Conservation (phyloP, 805 yeast genomes). For the Kregervanrija pseudodelftensis region DNA sequence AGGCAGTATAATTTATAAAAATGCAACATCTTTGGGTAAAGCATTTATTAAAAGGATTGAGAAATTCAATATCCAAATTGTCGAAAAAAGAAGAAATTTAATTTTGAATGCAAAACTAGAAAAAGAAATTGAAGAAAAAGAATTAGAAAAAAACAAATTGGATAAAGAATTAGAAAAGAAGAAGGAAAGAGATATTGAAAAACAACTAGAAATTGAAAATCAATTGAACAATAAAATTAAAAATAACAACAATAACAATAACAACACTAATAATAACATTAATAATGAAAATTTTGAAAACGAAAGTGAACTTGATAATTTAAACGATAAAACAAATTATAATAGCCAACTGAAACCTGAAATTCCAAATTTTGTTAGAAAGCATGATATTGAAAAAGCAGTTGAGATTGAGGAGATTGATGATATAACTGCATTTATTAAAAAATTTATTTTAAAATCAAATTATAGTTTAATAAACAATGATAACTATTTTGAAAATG, state of each 20-base stretch:
- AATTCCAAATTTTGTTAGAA: slow-evolving; percentile 16
- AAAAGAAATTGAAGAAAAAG: slow-evolving; percentile 6
- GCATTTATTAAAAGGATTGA: slow-evolving; percentile 38
- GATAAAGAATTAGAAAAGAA: slow-evolving; percentile 1
- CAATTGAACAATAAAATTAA: not conserved
- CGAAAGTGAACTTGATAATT: no score
- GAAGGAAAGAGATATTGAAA: slow-evolving; percentile 4
- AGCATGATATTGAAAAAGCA: slow-evolving; percentile 16
- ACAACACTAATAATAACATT: not conserved
- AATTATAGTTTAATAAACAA: slow-evolving; percentile 14
- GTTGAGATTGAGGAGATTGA: slow-evolving; percentile 16
- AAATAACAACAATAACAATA: no score
- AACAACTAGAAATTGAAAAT: slow-evolving; percentile 5
- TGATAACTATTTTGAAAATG: slow-evolving; percentile 14
- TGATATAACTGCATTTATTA: slow-evolving; percentile 30
- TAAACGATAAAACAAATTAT: not conserved
- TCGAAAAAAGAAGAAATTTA: slow-evolving; percentile 1
- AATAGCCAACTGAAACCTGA: slow-evolving; percentile 24
- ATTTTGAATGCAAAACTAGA: not conserved
- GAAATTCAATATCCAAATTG: slow-evolving; percentile 25
- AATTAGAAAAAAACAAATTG: slow-evolving; percentile 4
- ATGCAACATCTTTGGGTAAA: slow-evolving; percentile 54
- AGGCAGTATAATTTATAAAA: slow-evolving; percentile 61
- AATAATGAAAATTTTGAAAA: not conserved
- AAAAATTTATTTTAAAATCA: slow-evolving; percentile 31